Conservation (phyloP, 23 red algal species). For the Pyropia yezoensis region DNA sequence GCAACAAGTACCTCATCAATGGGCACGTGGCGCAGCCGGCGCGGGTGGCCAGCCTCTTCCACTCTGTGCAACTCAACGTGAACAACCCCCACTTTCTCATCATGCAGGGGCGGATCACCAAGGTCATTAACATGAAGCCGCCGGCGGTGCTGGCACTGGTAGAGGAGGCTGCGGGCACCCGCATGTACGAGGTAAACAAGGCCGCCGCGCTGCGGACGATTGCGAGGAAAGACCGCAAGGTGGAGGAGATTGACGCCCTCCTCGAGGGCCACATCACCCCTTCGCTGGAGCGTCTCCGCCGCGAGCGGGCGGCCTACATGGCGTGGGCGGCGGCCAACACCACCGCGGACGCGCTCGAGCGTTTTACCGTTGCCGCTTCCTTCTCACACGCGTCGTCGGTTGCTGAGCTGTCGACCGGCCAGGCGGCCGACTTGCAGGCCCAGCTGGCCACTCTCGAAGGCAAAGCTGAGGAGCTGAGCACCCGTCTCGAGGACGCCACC, state of each 20-base stretch:
- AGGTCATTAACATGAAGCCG: conserved; percentile 99
- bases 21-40: conserved; percentile 83
- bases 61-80: conserved; percentile 95
- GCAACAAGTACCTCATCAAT: conserved; percentile 95
- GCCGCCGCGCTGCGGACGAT: conserved; percentile 80
- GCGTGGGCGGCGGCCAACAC: conserved; percentile 72
- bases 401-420: conserved; percentile 17
- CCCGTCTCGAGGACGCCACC: too few relatives aligned
- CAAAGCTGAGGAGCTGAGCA: neutral
- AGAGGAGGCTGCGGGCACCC: conserved; percentile 96
- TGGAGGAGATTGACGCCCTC: conserved; percentile 92
- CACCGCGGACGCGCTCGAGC: conserved; percentile 46
- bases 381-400: conserved; percentile 26
- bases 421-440: conserved; percentile 18
- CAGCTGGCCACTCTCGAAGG: conserved; percentile 13
- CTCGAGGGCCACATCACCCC: conserved; percentile 83
- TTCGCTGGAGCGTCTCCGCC: conserved; percentile 57
- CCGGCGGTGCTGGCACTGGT: conserved; percentile 81
- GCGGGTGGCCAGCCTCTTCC: conserved; percentile 88
- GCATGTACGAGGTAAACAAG: conserved; percentile 98
- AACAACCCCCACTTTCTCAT: conserved; percentile 99
- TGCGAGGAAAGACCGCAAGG: conserved; percentile 91
- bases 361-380: conserved; percentile 32
- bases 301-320: conserved; percentile 79
- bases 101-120: conserved; percentile 99